Percentiles rank a stretch among this genome's conserved stretches.
Evolutionary conservation across 2,329 filamentous ascomycete species (phyloP).

Genomic region (Aspergillus fumigatus): DNA sequence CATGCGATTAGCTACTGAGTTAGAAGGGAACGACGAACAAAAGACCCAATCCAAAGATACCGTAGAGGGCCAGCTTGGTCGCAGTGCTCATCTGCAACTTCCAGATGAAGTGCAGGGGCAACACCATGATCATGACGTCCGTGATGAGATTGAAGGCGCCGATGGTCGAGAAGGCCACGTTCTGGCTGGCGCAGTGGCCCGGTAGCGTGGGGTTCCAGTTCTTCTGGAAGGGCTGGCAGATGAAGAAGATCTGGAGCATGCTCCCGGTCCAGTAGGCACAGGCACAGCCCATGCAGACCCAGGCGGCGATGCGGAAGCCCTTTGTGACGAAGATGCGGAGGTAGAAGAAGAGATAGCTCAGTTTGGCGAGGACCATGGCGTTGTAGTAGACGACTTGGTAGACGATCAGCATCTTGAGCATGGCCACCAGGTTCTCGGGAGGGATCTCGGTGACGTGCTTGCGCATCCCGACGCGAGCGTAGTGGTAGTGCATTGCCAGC

Average conservation of each 20-base stretch:
- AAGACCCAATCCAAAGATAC: conserved; percentile 21
- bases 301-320: conserved; percentile 26
- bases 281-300: conserved; percentile 21
- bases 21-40: conserved; percentile 15
- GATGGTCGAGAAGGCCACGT: conserved; percentile 20
- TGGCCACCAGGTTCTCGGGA: conserved; percentile 1
- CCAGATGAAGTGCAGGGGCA: conserved; percentile 24
- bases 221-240: conserved; percentile 16
- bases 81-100: conserved; percentile 18
- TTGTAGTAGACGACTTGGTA: conserved; percentile 25
- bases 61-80: conserved; percentile 19
- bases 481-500: conserved; percentile 17
- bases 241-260: conserved; percentile 24
- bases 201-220: conserved; percentile 16
- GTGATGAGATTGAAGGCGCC: conserved; percentile 22
- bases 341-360: conserved; percentile 29
- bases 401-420: conserved; percentile 14
- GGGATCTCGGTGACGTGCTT: conserved; percentile 6
- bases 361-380: conserved; percentile 25
- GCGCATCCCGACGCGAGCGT: conserved; percentile 16
- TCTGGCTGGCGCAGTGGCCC: conserved; percentile 19
- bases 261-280: conserved; percentile 25
- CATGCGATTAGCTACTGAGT: not conserved
- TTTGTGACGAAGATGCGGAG: conserved; percentile 27
- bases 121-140: conserved; percentile 18